phyloP scores from a whole-genome alignment of 352 stramenopile species.

The Globisporangium cylindrosporum region DNA sequence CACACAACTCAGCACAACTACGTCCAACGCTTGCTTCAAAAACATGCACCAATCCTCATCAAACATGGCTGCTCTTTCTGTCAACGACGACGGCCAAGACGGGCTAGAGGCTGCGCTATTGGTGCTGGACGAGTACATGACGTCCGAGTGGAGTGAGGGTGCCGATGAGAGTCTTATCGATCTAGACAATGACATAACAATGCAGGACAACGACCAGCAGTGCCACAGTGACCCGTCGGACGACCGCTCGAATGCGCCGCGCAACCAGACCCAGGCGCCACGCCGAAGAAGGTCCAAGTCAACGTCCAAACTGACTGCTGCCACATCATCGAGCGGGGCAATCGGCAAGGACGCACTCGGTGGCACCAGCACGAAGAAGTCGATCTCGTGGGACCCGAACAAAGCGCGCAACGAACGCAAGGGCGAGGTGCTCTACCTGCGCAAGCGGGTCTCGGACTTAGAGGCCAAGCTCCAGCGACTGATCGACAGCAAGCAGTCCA shows the following conservation, averaged over 20 bases:
- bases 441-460: constrained; percentile 22
- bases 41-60: not conserved
- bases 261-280: not conserved
- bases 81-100: not conserved
- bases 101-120: constrained; percentile 3
- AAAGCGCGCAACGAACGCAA: constrained; percentile 22
- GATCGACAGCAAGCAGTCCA: not conserved
- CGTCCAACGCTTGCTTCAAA: not conserved
- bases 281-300: constrained; percentile 1
- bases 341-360: not conserved
- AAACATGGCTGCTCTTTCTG: not conserved
- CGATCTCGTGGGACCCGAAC: constrained; percentile 11
- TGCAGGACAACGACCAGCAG: not conserved
- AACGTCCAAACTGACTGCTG: not conserved
- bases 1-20: not conserved
- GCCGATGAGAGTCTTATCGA: not conserved
- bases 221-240: not conserved
- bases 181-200: not conserved
- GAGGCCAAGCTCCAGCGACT: constrained; percentile 15
- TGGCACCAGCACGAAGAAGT: not conserved
- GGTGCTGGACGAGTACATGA: constrained; percentile 8
- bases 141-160: not conserved
- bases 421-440: constrained; percentile 31
- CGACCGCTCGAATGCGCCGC: not conserved
- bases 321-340: not conserved